Conservation (phyloP, 2,329 filamentous ascomycete species). For the Fusarium bulbicola region DNA sequence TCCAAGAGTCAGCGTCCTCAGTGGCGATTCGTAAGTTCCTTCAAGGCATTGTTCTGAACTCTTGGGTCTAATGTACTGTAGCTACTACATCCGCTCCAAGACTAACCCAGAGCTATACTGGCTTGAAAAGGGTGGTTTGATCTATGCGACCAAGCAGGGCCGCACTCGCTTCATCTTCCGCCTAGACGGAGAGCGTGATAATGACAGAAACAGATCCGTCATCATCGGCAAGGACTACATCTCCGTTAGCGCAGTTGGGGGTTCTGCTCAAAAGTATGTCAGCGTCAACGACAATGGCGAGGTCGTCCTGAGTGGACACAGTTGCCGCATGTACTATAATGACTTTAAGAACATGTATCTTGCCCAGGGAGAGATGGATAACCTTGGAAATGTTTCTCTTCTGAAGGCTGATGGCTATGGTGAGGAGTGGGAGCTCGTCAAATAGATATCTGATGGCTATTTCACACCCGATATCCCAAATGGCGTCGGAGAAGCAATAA, state of each 20-base stretch:
- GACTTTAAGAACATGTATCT: conserved; percentile 5
- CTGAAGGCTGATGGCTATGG: background rate
- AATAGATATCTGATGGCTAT: background rate
- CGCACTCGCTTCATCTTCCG: conserved; percentile 3
- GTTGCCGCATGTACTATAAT: background rate
- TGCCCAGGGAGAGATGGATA: background rate
- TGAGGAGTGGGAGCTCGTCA: conserved; percentile 29
- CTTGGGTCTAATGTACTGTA: background rate
- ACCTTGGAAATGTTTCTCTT: background rate
- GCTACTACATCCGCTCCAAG: conserved; percentile 16
- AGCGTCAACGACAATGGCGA: background rate
- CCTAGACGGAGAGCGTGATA: background rate
- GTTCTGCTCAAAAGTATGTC: background rate
- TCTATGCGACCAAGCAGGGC: background rate
- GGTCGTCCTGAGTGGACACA: background rate
- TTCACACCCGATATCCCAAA: background rate
- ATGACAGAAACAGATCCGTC: background rate
- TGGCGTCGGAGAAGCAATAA: background rate
- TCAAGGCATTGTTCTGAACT: background rate
- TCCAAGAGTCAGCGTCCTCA: background rate
- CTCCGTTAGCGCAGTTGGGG: background rate
- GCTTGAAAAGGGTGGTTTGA: background rate
- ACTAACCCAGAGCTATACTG: background rate
- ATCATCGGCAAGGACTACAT: background rate
- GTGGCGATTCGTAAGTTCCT: background rate